Base-by-base conservation (phyloP, 2,329 filamentous ascomycete species). In the Peltaster fructicola region DNA sequence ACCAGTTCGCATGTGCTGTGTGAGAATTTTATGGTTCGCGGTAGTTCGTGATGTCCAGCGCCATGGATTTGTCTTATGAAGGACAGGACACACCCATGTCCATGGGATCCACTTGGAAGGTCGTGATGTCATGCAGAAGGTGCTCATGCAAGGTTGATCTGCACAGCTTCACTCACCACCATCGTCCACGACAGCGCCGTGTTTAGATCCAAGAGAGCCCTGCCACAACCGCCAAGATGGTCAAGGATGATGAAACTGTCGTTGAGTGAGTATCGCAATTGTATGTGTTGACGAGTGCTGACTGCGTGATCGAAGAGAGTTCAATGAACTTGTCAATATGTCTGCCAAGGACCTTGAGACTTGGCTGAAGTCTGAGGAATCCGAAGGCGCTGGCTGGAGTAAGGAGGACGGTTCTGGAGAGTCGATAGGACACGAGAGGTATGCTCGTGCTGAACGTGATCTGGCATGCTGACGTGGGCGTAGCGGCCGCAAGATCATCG, bases 301-400 rank as follows among this genome's bases (percentile, higher is more conserved):
- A 14, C 17, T 23, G 15, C n/a, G n/a, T n/a, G n/a, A n/a, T n/a
- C n/a, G n/a, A 33, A 59, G 61, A 24, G 68, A 75, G 41, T 76
- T 73, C 55, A 73, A 74, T 32, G 57, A 65, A 18, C 48, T 73
- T 22, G 67, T 75, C 44, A 75, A 75, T 45, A 74, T 76, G 69
- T 61, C 56, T 7, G 53, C 67, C 2, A 45, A 55, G 2, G 68
- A 74, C 33, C 57, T 76, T 9, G 57, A 68, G 37, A 52, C 59
- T 13, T 75, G 70, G 71, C 58, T 75, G 13, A 57, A 64, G 32
- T 56, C 59, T 5, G 57, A 63, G n/a, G 57, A 67, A 15, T 73
- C 67, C 7, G 54, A 56, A 23, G 57, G 53, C 10, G 59, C 68
- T 1, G 70, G 71, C 3, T 73, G 66, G 68, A 48, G 47, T 19